Conservation (phyloP, 176 grass and related monocot genomes). For the Triticum monococcum region DNA sequence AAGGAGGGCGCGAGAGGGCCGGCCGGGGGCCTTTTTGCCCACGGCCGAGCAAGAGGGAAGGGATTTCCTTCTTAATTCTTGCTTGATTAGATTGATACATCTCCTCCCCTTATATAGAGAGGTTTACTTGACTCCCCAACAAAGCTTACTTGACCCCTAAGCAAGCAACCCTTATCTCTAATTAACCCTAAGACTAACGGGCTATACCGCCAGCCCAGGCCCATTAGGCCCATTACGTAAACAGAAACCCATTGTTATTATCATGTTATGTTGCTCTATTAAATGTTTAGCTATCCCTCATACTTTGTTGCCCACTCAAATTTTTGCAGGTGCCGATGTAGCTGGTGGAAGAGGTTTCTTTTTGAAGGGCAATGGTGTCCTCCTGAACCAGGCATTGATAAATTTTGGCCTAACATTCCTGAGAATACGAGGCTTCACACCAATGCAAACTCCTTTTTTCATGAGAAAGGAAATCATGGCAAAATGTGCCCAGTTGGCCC, state of each 20-base stretch:
- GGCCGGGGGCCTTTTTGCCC: no score
- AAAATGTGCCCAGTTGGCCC: constrained; percentile 91
- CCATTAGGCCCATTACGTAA: no score
- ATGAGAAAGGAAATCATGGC: constrained; percentile 96
- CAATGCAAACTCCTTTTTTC: constrained; percentile 95
- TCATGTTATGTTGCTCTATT: not conserved
- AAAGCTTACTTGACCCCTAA: no score
- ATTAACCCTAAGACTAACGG: no score
- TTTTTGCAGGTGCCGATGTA: constrained; percentile 70
- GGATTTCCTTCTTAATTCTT: no score
- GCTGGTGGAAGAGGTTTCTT: constrained; percentile 91
- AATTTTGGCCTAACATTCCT: constrained; percentile 87
- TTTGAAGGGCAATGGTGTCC: constrained; percentile 79
- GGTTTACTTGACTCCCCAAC: no score
- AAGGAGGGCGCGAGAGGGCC: no score
- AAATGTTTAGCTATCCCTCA: not conserved
- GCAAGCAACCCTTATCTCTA: no score
- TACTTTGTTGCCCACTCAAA: constrained; percentile 3
- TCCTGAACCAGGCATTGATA: constrained; percentile 80
- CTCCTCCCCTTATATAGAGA: no score
- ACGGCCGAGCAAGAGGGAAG: no score
- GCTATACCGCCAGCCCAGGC: no score
- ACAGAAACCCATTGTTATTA: not conserved
- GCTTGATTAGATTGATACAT: no score
- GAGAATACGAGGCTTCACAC: constrained; percentile 41